Percentiles rank a stretch among this genome's conserved stretches.
These are phyloP conservation scores for Boletus tomentosulus DNA, from an alignment of 768 basidiomycete genomes.

Conservation along the genomic window DNA sequence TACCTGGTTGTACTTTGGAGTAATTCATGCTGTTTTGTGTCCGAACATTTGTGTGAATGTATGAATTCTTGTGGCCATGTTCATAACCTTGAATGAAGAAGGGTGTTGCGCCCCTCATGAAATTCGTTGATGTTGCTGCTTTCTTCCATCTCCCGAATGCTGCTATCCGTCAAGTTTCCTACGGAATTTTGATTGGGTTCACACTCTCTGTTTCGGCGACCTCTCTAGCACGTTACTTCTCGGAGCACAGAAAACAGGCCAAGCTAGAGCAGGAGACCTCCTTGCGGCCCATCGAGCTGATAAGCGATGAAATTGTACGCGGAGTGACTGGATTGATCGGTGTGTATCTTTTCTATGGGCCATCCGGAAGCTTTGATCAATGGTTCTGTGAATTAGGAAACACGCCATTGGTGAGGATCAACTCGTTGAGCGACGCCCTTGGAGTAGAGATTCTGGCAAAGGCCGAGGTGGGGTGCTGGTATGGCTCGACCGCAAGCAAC, in stretches of 20 bases:
- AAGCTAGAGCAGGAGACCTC: slow-evolving; percentile 27
- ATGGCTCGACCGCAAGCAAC: background rate
- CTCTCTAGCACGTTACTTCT: slow-evolving; percentile 53
- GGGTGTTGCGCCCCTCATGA: slow-evolving; percentile 8
- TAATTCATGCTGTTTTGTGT: background rate
- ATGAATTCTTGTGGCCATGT: no score
- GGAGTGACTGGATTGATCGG: slow-evolving; percentile 88
- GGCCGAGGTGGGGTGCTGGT: slow-evolving; percentile 62
- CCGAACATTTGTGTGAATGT: background rate
- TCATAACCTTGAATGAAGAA: no score
- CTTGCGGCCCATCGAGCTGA: slow-evolving; percentile 61
- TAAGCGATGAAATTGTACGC: slow-evolving; percentile 72
- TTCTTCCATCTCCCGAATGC: slow-evolving; percentile 22
- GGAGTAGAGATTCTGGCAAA: slow-evolving; percentile 95
- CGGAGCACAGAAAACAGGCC: slow-evolving; percentile 45
- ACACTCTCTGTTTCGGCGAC: slow-evolving; percentile 72
- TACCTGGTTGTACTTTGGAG: background rate
- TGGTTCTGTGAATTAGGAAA: slow-evolving; percentile 55
- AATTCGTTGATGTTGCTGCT: slow-evolving; percentile 4
- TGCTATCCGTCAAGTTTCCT: slow-evolving; percentile 34
- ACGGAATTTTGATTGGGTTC: slow-evolving; percentile 68
- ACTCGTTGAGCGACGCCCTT: slow-evolving; percentile 84
- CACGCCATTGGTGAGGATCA: slow-evolving; percentile 89
- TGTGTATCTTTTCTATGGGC: slow-evolving; percentile 22
- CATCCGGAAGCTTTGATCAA: background rate